Evolutionary conservation across 805 yeast species (phyloP), one percentile per base, ranked within the genome.

Genomic region (Myxozyma neotropica): DNA sequence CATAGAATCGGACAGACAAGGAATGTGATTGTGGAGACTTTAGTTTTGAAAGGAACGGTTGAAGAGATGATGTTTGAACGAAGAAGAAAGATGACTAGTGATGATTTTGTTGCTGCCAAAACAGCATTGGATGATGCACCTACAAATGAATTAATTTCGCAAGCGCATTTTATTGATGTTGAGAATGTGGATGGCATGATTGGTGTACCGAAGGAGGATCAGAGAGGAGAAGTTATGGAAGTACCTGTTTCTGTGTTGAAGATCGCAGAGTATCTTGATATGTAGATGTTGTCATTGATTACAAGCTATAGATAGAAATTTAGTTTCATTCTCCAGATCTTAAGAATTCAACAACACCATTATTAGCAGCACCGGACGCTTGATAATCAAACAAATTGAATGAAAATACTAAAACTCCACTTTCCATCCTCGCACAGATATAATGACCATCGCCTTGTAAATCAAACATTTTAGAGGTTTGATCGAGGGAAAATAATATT

Each of bases 1-100:
- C 92, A 86, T 72, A 79, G 91, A 71, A 86, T 86, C 69, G 91
- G 92, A 0, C 91, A 86, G 64, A 74, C 77, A 0, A 73, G 77
- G n/a, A 82, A 82, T 21, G 90, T 86, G 0, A 73, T 23, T 10
- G 91, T 86, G n/a, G 90, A 86, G 67, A 86, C 90, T 0, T 72
- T 86, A 57, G 81, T 86, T 2, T 69, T 86, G 66, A 74, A 78
- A 53, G 84, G 81, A 3, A 86, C 90, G 0, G 75, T 86, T 48
- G 91, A 86, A 65, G 87, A 86, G 70, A 87, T 84, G 65, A 84
- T 86, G 77, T 85, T 83, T 70, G 78, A 67, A 17, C 57, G 69
- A 2, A 45, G 64, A 15, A 31, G 57, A 40, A 57, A 47, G 17
- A 54, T 66, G 65, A 52, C 67, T 23, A 51, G 39, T 26, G 54